Evolutionary conservation across 805 yeast genomes (phyloP).

Genomic region (Clavispora vitiphila): DNA sequence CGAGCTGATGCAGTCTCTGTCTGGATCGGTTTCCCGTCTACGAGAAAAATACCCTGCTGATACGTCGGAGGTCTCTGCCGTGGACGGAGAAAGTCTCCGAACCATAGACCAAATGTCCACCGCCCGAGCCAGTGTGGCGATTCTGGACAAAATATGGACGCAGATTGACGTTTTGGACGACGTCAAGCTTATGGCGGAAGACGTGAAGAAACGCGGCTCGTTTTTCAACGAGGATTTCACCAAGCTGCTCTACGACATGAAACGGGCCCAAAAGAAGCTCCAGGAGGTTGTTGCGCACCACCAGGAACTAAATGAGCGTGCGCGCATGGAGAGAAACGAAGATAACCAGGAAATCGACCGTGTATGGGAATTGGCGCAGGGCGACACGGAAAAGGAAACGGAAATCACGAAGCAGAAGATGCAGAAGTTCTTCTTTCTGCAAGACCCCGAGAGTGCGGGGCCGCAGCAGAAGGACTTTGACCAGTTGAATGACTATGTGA

Average conservation of each 20-base stretch:
- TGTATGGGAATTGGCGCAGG: constrained; percentile 4
- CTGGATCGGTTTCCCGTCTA: neutral
- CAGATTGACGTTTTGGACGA: constrained; percentile 83
- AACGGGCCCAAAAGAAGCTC: constrained; percentile 47
- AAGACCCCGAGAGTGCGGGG: constrained; percentile 11
- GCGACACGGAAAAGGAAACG: constrained; percentile 6
- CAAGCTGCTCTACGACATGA: constrained; percentile 46
- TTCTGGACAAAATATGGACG: constrained; percentile 79
- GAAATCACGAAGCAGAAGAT: constrained; percentile 11
- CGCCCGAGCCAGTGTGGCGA: constrained; percentile 54
- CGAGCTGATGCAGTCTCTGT: neutral
- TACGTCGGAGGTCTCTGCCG: neutral
- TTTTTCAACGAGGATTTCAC: constrained; percentile 50
- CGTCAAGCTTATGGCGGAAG: constrained; percentile 54
- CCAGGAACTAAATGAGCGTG: constrained; percentile 15
- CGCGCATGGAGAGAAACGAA: constrained; percentile 11
- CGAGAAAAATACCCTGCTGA: neutral
- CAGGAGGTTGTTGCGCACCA: constrained; percentile 31
- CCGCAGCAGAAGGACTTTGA: constrained; percentile 41
- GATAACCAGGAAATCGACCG: constrained; percentile 7
- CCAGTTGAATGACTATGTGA: constrained; percentile 45
- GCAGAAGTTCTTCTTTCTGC: constrained; percentile 12
- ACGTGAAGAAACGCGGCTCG: constrained; percentile 39
- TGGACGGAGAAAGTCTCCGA: constrained; percentile 18
- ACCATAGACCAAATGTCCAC: constrained; percentile 47